Evolutionary conservation across 192 early-diverging fungal species (phyloP).

Genomic region (Nowakowskiella sp.): DNA sequence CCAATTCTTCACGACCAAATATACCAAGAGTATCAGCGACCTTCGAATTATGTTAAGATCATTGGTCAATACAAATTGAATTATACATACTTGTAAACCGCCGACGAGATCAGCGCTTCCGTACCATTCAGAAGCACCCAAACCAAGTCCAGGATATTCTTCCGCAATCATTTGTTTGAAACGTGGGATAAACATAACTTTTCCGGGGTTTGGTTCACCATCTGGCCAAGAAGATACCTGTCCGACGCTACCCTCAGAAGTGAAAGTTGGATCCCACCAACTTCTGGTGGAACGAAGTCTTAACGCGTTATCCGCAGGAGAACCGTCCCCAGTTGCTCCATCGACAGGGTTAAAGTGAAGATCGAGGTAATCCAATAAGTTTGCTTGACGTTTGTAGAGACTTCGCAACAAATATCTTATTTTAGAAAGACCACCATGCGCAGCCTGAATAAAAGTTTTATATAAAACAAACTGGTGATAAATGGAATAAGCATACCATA

Average conservation of each 20-base stretch:
- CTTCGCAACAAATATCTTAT: neutral
- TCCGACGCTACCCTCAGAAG: neutral
- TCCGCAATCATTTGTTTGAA: conserved; percentile 1
- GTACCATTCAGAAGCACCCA: neutral
- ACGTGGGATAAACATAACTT: neutral
- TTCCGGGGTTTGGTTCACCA: neutral
- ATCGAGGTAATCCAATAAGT: neutral
- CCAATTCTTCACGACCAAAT: neutral
- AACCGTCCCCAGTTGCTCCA: neutral
- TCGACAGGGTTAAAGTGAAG: neutral
- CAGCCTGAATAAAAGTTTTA: neutral
- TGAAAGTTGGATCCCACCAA: neutral
- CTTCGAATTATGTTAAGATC: neutral
- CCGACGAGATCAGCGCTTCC: neutral
- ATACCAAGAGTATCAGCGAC: neutral
- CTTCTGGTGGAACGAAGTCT: neutral
- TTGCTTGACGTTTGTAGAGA: neutral
- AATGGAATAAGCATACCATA: neutral
- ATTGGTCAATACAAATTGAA: neutral
- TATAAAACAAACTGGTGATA: neutral
- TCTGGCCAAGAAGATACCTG: neutral
- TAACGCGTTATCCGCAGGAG: neutral
- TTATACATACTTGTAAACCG: neutral
- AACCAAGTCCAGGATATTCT: neutral
- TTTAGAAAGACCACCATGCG: neutral